Conservation (phyloP, 2,329 filamentous ascomycete species). For the Graphilbum fragrans region DNA sequence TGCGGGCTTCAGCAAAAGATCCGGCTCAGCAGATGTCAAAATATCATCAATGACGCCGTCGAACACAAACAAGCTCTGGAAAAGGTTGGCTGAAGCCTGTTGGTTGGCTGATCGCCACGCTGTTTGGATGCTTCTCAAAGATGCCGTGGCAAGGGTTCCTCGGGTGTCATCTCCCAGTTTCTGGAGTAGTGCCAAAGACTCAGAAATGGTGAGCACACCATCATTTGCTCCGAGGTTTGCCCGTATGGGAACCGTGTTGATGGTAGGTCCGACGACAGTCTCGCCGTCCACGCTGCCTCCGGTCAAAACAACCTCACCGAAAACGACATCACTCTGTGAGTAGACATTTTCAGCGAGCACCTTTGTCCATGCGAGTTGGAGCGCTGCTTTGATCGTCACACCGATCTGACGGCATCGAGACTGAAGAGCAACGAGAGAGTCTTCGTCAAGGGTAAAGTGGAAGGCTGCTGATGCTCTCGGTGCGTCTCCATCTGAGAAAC, state of each 20-base stretch:
- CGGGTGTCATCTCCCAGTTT: constrained; percentile 8
- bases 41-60: constrained; percentile 9
- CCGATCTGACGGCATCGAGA: constrained; percentile 6
- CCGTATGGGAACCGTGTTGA: constrained; percentile 14
- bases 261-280: constrained; percentile 8
- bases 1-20: background rate
- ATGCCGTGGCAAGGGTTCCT: constrained; percentile 10
- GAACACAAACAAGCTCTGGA: constrained; percentile 15
- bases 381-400: constrained; percentile 10
- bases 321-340: constrained; percentile 11
- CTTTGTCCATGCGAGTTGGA: constrained; percentile 13
- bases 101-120: constrained; percentile 10
- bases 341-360: constrained; percentile 13
- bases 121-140: constrained; percentile 11
- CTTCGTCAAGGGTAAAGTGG: constrained; percentile 4
- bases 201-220: background rate
- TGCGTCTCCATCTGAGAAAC: background rate
- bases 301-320: constrained; percentile 11
- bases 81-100: constrained; percentile 7
- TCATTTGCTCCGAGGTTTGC: constrained; percentile 1
- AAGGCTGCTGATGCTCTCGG: constrained; percentile 7
- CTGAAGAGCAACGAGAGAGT: constrained; percentile 5
- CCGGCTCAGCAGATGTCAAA: background rate
- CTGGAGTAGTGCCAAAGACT: constrained; percentile 4
- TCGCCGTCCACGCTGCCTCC: background rate